A percentile compares a stretch with the other conserved stretches of the same genome.
phyloP scores from a whole-genome alignment of 106 monocot genomes.

The Dioscorea alata region DNA sequence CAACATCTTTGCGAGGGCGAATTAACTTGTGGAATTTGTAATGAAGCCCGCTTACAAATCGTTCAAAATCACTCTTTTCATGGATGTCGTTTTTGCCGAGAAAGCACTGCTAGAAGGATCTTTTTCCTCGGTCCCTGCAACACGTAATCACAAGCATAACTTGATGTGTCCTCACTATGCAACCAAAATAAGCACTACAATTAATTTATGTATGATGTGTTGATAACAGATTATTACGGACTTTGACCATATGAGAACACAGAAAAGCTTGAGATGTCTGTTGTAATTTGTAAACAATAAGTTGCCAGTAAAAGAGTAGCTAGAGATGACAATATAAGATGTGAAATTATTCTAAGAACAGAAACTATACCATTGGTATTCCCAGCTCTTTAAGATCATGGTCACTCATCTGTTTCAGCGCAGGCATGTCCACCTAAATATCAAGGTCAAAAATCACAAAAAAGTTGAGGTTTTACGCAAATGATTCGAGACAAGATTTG shows the following conservation, averaged over 20 bases:
- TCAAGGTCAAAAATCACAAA: not conserved
- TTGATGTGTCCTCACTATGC: too few species aligned
- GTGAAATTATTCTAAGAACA: too few species aligned
- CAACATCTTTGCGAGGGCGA: not conserved
- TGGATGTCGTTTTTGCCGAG: conserved; percentile 34
- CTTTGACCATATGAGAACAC: too few species aligned
- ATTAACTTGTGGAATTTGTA: not conserved
- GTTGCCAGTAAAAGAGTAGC: too few species aligned
- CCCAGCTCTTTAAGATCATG: conserved; percentile 94
- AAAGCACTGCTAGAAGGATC: conserved; percentile 69
- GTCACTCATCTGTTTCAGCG: conserved; percentile 94
- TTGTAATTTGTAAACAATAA: too few species aligned
- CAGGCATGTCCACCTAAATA: conserved; percentile 83
- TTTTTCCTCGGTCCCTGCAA: conserved; percentile 96
- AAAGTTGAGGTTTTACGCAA: not conserved
- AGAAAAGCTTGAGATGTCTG: too few species aligned
- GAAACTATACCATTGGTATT: conserved; percentile 84
- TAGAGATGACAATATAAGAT: too few species aligned
- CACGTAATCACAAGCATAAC: too few species aligned
- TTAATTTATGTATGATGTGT: too few species aligned
- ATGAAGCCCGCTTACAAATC: not conserved
- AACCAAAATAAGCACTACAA: too few species aligned
- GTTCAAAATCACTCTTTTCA: conserved; percentile 11
- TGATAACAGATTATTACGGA: too few species aligned
- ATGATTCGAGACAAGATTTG: too few species aligned